Percentiles rank a stretch among this genome's conserved stretches.
These are phyloP conservation scores for Fusarium odoratissimum DNA, from an alignment of 2,329 filamentous ascomycete species.

Conservation along the genomic window DNA sequence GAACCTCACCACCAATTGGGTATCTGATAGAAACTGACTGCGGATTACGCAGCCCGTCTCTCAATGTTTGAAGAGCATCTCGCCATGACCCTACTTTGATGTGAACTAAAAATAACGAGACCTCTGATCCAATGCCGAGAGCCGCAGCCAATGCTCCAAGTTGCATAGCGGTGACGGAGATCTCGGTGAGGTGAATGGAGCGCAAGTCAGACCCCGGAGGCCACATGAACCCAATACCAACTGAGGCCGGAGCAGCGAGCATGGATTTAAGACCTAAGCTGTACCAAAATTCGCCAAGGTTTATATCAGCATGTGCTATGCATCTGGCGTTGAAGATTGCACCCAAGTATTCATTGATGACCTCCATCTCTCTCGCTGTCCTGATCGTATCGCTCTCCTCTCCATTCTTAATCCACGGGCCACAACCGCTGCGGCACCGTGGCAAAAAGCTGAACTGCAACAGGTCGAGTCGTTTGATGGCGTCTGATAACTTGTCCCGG, in stretches of 20 bases:
- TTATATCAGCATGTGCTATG: not conserved
- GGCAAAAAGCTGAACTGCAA: not conserved
- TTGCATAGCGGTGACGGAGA: accelerated
- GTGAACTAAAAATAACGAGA: not conserved
- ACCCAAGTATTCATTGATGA: not conserved
- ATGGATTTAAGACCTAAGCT: not conserved
- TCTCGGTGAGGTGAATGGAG: not conserved
- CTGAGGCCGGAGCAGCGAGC: not conserved
- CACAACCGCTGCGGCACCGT: not conserved
- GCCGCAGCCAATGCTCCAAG: not conserved
- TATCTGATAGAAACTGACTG: not conserved
- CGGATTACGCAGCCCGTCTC: not conserved
- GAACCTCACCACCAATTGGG: not conserved
- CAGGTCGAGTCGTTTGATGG: not conserved
- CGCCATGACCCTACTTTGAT: not conserved
- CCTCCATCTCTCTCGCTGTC: not conserved
- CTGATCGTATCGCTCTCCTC: accelerated
- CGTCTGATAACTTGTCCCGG: accelerated
- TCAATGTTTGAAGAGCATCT: not conserved
- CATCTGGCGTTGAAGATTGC: not conserved
- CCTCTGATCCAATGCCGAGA: accelerated
- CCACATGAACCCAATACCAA: not conserved
- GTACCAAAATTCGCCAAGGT: not conserved
- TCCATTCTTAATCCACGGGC: not conserved
- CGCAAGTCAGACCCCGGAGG: accelerated